A percentile compares a stretch with the other conserved stretches of the same genome.
phyloP scores from a whole-genome alignment of 495 filamentous ascomycete species.

The Aspergillus mulundensis region DNA sequence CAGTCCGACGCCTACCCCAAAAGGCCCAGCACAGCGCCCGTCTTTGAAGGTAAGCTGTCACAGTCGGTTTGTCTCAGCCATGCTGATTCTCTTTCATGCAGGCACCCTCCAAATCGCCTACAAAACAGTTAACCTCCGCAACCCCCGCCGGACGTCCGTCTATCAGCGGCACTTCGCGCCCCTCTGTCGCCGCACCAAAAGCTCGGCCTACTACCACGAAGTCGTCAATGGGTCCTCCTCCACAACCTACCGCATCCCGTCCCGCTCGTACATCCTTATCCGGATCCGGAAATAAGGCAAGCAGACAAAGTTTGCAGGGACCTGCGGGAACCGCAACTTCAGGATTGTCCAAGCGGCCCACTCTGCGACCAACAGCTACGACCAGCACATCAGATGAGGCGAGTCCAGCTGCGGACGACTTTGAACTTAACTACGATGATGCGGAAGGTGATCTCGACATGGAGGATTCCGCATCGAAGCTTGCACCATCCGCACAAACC shows the following conservation, averaged over 20 bases:
- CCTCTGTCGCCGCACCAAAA: constrained; percentile 41
- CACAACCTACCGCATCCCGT: constrained; percentile 29
- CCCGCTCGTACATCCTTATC: constrained; percentile 39
- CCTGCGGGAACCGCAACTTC: constrained; percentile 20
- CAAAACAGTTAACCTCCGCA: constrained; percentile 65
- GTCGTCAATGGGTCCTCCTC: constrained; percentile 65
- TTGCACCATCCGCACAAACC: constrained; percentile 33
- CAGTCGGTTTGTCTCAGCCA: not conserved
- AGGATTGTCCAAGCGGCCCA: constrained; percentile 36
- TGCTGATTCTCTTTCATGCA: constrained; percentile 26
- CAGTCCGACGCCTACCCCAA: constrained; percentile 61
- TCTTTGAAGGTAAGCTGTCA: constrained; percentile 55
- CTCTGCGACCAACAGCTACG: constrained; percentile 28
- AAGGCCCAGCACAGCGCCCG: constrained; percentile 40
- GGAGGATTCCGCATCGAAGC: constrained; percentile 15
- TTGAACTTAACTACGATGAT: constrained; percentile 24
- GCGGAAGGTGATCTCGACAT: constrained; percentile 25
- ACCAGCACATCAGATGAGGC: constrained; percentile 29
- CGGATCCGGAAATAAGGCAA: constrained; percentile 29
- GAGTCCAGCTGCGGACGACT: constrained; percentile 31
- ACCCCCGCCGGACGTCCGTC: constrained; percentile 46
- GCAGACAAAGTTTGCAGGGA: constrained; percentile 31
- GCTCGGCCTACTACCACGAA: constrained; percentile 51
- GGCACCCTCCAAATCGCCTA: constrained; percentile 78
- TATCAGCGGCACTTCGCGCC: constrained; percentile 48